Evolutionary conservation across 495 filamentous ascomycete genomes (phyloP).

Genomic region (Zalerion maritima): DNA sequence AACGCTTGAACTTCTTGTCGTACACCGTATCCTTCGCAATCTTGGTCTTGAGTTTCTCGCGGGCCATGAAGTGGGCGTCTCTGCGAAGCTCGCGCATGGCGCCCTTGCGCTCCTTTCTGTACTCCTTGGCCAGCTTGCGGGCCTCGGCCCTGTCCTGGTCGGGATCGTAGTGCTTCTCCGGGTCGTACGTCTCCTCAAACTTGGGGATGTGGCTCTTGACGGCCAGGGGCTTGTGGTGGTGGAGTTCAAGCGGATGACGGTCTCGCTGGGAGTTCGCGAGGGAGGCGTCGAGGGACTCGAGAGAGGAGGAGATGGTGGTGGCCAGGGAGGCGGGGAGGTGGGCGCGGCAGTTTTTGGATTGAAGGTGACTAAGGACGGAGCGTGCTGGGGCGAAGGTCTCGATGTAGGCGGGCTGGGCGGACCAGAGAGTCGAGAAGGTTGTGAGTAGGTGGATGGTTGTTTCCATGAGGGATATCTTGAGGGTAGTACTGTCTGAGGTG

Average conservation of each 20-base stretch:
- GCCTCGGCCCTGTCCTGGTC: constrained; percentile 73
- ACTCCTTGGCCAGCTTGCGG: constrained; percentile 68
- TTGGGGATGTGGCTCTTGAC: constrained; percentile 85
- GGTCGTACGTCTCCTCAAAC: constrained; percentile 93
- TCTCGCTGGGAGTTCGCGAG: constrained; percentile 41
- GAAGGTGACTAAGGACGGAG: constrained; percentile 39
- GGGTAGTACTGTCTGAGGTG: constrained; percentile 20
- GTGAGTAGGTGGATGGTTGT: constrained; percentile 43
- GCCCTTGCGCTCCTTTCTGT: constrained; percentile 90
- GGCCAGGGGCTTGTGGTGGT: constrained; percentile 76
- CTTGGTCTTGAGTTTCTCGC: constrained; percentile 80
- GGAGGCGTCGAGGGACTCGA: constrained; percentile 29
- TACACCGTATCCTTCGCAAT: constrained; percentile 80
- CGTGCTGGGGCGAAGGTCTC: constrained; percentile 55
- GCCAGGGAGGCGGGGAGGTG: constrained; percentile 30
- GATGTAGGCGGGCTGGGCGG: constrained; percentile 49
- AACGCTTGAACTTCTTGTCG: constrained; percentile 83
- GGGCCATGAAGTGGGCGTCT: constrained; percentile 79
- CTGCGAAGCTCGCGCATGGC: constrained; percentile 88
- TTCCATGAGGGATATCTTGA: constrained; percentile 44
- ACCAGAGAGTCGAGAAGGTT: constrained; percentile 47
- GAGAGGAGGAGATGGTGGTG: constrained; percentile 20
- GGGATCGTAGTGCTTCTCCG: constrained; percentile 89
- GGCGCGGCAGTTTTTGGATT: constrained; percentile 29
- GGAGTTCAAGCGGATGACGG: constrained; percentile 70